Evolutionary conservation across 2,329 filamentous ascomycete species (phyloP).

Genomic region (Colletotrichum camelliae): DNA sequence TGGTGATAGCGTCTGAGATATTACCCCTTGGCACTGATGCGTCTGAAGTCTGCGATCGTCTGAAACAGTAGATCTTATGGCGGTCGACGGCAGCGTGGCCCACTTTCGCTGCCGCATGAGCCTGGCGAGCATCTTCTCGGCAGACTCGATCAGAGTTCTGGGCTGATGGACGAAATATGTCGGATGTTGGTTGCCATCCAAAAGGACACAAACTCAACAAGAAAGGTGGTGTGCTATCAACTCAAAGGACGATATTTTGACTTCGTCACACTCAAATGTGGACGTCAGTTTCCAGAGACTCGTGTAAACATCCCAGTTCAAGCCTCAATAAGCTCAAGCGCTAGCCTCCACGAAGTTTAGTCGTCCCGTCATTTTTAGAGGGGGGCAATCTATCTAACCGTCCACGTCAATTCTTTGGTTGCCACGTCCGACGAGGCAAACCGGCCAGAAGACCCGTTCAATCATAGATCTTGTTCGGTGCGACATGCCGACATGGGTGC

Average conservation of each 20-base stretch:
- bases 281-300: not conserved
- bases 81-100: not conserved
- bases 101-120: not conserved
- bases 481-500: not conserved
- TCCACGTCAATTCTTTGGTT: not conserved
- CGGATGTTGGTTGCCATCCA: not conserved
- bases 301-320: not conserved
- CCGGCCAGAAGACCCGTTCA: not conserved
- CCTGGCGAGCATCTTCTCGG: not conserved
- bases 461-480: not conserved
- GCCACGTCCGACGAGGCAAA: not conserved
- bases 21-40: constrained; percentile 1
- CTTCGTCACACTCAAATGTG: not conserved
- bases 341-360: not conserved
- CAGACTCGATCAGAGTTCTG: not conserved
- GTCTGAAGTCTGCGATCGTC: constrained; percentile 18
- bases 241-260: not conserved
- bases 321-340: not conserved
- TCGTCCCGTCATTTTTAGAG: not conserved
- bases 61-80: constrained; percentile 16
- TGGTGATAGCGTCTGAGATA: not conserved
- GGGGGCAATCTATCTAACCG: not conserved
- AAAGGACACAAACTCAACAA: not conserved
- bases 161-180: not conserved
- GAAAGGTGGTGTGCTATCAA: not conserved